Evolutionary conservation across 2,329 filamentous ascomycete genomes (phyloP).

Genomic region (Cladophialophora exuberans): DNA sequence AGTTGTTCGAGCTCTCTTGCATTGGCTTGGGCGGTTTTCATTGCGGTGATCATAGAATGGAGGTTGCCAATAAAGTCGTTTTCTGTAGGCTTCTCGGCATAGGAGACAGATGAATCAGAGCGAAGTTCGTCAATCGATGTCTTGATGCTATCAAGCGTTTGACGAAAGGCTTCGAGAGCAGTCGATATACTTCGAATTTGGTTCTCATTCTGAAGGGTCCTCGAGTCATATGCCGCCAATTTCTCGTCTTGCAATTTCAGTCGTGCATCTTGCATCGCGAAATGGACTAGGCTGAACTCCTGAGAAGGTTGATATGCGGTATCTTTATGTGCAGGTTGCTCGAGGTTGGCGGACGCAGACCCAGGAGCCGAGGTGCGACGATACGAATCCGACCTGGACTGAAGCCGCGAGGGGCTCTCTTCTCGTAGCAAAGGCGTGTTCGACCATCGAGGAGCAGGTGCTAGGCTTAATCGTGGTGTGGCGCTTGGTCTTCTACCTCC

Average conservation of each 20-base stretch:
- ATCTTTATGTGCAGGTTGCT: background rate
- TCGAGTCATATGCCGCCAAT: conserved; percentile 15
- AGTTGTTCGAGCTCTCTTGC: conserved; percentile 23
- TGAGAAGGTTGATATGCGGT: background rate
- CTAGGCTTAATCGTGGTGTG: conserved; percentile 9
- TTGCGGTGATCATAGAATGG: conserved; percentile 11
- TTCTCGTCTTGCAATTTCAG: conserved; percentile 12
- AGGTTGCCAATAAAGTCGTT: conserved; percentile 10
- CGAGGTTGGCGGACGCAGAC: background rate
- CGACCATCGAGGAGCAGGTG: conserved; percentile 12
- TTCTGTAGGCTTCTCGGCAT: background rate
- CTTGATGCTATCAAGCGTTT: conserved; percentile 24
- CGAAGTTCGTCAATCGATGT: conserved; percentile 21
- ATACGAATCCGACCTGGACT: conserved; percentile 5
- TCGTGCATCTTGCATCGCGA: background rate
- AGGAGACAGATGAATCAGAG: background rate
- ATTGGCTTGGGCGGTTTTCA: conserved; percentile 18
- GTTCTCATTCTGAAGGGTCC: conserved; percentile 23
- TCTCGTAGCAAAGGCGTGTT: conserved; percentile 13
- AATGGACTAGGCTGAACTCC: background rate
- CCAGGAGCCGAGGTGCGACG: background rate
- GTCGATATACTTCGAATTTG: conserved; percentile 22
- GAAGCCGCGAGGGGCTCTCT: conserved; percentile 9
- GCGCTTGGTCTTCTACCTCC: conserved; percentile 13
- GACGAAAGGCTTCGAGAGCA: conserved; percentile 25